These are phyloP conservation scores for Colletotrichum salicis DNA, from an alignment of 2,329 filamentous ascomycete species.

Conservation along the genomic window DNA sequence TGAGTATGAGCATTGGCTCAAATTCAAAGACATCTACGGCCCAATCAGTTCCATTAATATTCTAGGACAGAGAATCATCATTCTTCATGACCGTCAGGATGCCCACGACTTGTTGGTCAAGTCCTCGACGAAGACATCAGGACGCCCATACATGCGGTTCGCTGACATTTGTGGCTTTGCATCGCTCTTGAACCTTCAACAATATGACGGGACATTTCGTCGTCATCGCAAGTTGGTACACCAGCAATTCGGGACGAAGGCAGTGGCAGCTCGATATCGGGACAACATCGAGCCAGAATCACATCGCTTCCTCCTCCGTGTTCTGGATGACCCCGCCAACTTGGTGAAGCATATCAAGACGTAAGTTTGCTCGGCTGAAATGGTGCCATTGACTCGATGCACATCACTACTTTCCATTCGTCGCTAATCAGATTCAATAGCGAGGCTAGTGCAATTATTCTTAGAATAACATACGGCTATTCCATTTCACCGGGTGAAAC, in stretches of 20 bases:
- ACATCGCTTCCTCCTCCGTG: conserved; percentile 53
- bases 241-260: conserved; percentile 55
- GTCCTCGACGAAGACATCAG: conserved; percentile 45
- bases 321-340: conserved; percentile 49
- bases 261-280: conserved; percentile 49
- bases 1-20: conserved; percentile 48
- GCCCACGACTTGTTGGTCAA: conserved; percentile 52
- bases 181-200: conserved; percentile 48
- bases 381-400: neutral
- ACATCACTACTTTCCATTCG: neutral
- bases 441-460: conserved; percentile 21
- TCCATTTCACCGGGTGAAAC: conserved; percentile 7
- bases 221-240: conserved; percentile 56
- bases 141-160: conserved; percentile 45
- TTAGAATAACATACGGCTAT: conserved; percentile 32
- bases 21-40: conserved; percentile 47
- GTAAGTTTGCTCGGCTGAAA: conserved; percentile 40
- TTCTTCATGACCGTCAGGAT: conserved; percentile 49
- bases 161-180: conserved; percentile 51
- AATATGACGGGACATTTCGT: conserved; percentile 48
- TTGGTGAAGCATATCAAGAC: conserved; percentile 54
- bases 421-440: conserved; percentile 20
- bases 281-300: conserved; percentile 55
- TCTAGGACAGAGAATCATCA: conserved; percentile 52
- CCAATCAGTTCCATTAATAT: conserved; percentile 47